Evolutionary conservation across 805 yeast species (phyloP).

Genomic region (Saccharomyces mikatae): DNA sequence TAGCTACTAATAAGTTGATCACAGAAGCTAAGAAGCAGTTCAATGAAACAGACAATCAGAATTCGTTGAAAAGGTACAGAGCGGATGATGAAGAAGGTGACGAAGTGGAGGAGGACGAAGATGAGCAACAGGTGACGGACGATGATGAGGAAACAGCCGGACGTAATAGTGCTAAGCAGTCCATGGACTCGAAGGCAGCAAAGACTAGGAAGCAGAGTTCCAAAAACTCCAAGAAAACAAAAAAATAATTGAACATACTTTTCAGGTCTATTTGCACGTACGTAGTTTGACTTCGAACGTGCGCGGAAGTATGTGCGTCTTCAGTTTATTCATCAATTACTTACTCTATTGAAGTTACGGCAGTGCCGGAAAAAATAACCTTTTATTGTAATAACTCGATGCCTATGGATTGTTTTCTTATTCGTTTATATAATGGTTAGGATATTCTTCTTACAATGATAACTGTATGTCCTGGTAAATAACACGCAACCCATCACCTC

Average conservation of each 20-base stretch:
- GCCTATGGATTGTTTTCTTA: not conserved
- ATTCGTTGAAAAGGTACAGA: conserved; percentile 23
- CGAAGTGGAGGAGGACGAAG: conserved; percentile 21
- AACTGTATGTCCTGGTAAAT: no score
- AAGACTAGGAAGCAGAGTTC: conserved; percentile 7
- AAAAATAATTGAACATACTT: conserved; percentile 18
- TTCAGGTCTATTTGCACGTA: not conserved
- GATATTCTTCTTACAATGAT: not conserved
- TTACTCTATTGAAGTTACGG: not conserved
- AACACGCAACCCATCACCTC: not conserved
- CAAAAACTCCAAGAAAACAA: conserved; percentile 19
- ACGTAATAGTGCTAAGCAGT: not conserved
- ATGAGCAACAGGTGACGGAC: conserved; percentile 7
- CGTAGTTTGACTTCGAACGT: not conserved
- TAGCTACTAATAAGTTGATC: conserved; percentile 51
- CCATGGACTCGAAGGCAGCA: conserved; percentile 1
- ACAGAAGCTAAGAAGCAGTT: conserved; percentile 60
- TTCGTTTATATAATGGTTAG: no score
- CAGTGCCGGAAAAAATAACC: conserved; percentile 5
- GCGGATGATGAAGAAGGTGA: conserved; percentile 24
- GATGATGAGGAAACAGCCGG: conserved; percentile 9
- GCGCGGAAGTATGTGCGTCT: not conserved
- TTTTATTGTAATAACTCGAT: not conserved
- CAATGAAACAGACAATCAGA: conserved; percentile 50
- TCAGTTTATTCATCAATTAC: not conserved